Evolutionary conservation across 305 asterid species (phyloP).

Genomic region (Solanum hybrid): DNA sequence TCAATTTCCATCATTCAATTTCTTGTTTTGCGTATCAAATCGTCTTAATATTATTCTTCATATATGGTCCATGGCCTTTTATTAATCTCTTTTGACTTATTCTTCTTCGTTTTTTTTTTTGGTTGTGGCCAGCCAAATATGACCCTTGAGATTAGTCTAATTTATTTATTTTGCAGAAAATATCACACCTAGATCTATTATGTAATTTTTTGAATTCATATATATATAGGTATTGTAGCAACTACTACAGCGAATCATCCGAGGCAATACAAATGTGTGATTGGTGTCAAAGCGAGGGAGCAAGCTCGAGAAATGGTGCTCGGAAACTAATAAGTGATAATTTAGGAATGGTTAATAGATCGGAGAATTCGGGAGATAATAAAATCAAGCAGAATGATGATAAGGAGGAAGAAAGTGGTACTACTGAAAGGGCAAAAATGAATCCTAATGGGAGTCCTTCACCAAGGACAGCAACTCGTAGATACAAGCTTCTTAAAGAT

Average conservation of each 20-base stretch:
- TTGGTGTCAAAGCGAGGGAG: constrained; percentile 45
- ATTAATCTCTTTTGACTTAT: not conserved
- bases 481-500: constrained; percentile 63
- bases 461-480: constrained; percentile 33
- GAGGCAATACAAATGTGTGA: constrained; percentile 32
- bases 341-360: not conserved
- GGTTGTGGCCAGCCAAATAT: not conserved
- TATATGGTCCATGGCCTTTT: not conserved
- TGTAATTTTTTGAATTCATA: not conserved
- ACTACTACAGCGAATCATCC: constrained; percentile 25
- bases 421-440: constrained; percentile 12
- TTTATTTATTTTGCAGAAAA: not conserved
- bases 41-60: not conserved
- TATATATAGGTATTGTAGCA: constrained; percentile 41
- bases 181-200: not conserved
- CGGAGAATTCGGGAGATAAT: constrained; percentile 23
- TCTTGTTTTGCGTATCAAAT: not conserved
- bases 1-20: not conserved
- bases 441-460: constrained; percentile 15
- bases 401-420: constrained; percentile 12
- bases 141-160: not conserved
- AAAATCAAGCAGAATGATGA: constrained; percentile 21
- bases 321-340: not conserved
- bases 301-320: not conserved
- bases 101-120: not conserved